Evolutionary conservation across 768 basidiomycete species (phyloP), one percentile per base, ranked within the genome.

Genomic region (Mycena leptocephala): DNA sequence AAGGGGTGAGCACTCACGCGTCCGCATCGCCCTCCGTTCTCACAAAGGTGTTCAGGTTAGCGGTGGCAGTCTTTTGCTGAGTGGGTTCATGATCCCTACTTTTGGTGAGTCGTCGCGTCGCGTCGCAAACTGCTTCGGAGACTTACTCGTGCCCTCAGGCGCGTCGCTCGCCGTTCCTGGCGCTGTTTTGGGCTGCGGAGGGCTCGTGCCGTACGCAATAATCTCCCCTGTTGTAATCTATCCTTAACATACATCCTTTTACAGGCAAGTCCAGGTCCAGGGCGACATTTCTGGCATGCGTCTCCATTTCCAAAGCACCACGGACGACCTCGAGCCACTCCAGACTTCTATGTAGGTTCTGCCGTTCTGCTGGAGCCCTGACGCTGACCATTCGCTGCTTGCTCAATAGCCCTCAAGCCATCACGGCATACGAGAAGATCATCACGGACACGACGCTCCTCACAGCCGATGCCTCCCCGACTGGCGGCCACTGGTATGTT

Each of bases 281-380:
- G 82, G 82, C 14, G 79, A 83, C 58, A 72, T 82, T 26, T 79
- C 80, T 20, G 73, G 74, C 20, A 53, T 80, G 30, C 76, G 82
- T 8, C 58, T 83, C 41, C 82, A 83, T 30, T 82, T 80, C 79
- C 82, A 83, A 61, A 80, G 77, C 70, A 82, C 81, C 24, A 71
- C 74, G 3, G 58, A 83, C 48, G 82, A 83, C 5, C 77, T 82
- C 8, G 76, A 78, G 11, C 64, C 75, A 11, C 73, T 83, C 7
- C 59, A 81, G 67, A 67, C 59, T 26, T 80, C 81, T 2, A 82
- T 82, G 81, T 81, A 48, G 53, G 64, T 51, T 1, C n/a, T 56
- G 11, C 13, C 59, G 6, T 3, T 63, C 7, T 37, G 9, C 35
- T 70, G 30, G 14, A 10, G n/a, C 32, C 7, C 18, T 39, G 18